phyloP scores from a whole-genome alignment of 179 eudicot genomes.

The Camellia oleifera region DNA sequence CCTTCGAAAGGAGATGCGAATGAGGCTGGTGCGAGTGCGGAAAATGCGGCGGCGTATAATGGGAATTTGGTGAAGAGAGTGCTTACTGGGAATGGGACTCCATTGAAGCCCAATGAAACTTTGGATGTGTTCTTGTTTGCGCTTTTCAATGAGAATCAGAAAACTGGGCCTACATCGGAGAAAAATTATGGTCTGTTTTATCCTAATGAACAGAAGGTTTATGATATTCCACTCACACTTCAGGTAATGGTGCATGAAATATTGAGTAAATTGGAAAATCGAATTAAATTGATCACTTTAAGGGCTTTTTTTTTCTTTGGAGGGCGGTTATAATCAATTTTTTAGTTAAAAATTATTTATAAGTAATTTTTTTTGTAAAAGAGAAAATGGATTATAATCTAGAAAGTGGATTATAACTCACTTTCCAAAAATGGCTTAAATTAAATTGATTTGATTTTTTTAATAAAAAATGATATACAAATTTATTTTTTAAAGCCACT shows the following conservation, averaged over 20 bases:
- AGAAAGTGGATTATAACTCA: too few relatives aligned
- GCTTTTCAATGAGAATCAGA: constrained; percentile 70
- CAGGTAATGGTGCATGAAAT: constrained; percentile 7
- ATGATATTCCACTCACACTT: constrained; percentile 46
- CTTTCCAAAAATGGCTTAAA: too few relatives aligned
- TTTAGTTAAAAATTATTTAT: too few relatives aligned
- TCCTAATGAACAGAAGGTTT: constrained; percentile 63
- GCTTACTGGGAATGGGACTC: constrained; percentile 66
- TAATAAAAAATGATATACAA: too few relatives aligned
- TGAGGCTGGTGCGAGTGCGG: constrained; percentile 51
- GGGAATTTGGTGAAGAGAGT: constrained; percentile 68
- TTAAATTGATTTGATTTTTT: too few relatives aligned
- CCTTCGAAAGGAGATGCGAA: constrained; percentile 69
- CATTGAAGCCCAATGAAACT: constrained; percentile 55
- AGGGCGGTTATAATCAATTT: too few relatives aligned
- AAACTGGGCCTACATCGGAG: constrained; percentile 80
- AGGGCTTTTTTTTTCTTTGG: too few relatives aligned
- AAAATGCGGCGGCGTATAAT: constrained; percentile 74
- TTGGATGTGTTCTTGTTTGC: constrained; percentile 72
- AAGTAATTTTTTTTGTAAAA: too few relatives aligned
- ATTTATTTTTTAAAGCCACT: too few relatives aligned
- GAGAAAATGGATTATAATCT: too few relatives aligned
- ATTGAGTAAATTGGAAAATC: too few relatives aligned
- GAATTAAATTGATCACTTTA: too few relatives aligned
- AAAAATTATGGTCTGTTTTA: constrained; percentile 80